These are phyloP conservation scores for Hericium erinaceus DNA, from an alignment of 768 basidiomycete species.

Conservation along the genomic window DNA sequence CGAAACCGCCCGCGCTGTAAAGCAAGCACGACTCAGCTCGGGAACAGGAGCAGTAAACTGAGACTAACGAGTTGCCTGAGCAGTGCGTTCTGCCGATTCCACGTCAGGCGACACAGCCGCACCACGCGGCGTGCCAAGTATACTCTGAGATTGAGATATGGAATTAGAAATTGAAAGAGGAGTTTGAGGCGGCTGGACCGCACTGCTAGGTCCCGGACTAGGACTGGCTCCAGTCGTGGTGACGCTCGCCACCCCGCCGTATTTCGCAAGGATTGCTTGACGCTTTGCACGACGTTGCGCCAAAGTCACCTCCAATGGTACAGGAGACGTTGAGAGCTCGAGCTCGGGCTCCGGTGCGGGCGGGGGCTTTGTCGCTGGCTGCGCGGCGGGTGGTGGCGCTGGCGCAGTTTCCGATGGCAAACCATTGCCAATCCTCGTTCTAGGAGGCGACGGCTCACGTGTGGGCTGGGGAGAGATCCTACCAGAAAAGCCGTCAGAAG, in stretches of 20 bases:
- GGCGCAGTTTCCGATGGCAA: background rate
- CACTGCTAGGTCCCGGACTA: conserved; percentile 61
- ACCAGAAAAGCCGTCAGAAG: background rate
- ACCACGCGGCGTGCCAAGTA: conserved; percentile 24
- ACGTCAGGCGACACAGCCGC: conserved; percentile 5
- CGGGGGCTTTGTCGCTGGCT: conserved; percentile 5
- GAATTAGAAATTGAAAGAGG: conserved; percentile 54
- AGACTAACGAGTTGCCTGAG: background rate
- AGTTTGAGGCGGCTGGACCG: conserved; percentile 61
- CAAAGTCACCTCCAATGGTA: conserved; percentile 52
- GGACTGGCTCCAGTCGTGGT: conserved; percentile 30
- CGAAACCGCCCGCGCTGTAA: conserved; percentile 28
- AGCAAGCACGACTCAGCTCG: background rate
- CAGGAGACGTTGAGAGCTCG: conserved; percentile 34
- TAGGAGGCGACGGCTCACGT: background rate
- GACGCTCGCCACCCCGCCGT: conserved; percentile 38
- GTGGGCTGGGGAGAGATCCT: conserved; percentile 57
- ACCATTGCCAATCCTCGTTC: conserved; percentile 13
- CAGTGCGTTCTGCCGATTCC: background rate
- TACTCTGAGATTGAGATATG: conserved; percentile 45
- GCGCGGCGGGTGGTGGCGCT: conserved; percentile 1
- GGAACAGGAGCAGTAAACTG: background rate
- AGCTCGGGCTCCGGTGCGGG: conserved; percentile 37
- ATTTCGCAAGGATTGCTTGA: conserved; percentile 74
- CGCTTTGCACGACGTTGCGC: conserved; percentile 62